Base-by-base conservation (phyloP, 139 green algal species). In the Coelastrella sp. region DNA sequence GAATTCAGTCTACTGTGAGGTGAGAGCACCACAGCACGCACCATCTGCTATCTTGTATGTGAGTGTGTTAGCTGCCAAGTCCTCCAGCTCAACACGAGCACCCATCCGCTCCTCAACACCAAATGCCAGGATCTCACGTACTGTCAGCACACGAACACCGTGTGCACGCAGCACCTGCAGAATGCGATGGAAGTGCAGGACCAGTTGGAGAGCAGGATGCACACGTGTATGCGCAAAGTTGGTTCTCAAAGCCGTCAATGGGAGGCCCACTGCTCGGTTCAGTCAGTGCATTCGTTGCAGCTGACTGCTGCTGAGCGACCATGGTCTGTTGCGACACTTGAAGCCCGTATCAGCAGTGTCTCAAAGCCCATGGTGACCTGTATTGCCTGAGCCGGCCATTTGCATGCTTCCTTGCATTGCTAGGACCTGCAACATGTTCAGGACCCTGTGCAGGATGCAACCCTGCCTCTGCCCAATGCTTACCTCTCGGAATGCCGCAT, bases 71-170 rank as follows among this genome's bases (percentile, higher is more conserved):
- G 97, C 96, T 7, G 95, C 96, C 83, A 99, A 93, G 59, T 98
- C 95, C 91, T 99, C 97, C 83, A 99, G 95, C 73, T 97, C 97
- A 64, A 98, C 93, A 57, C 97, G 94, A 0, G 96, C 97, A 16
- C 93, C 92, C 47, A 98, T 95, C 89, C 98, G 97, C 56, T 97
- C 93, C 22, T 96, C 94, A 23, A 96, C 93, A 73, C 95, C 94
- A 68, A 73, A 96, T 0, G 95, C 90, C 92, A 99, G 92, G 82
- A 99, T 97, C 86, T 98, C 97, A 23, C 96, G 93, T 84, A 99
- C 97, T 10, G 97, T 99, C 71, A 99, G 92, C 90, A 98, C 96
- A 61, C 93, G 94, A 73, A 99, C 89, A 10, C 96, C 96, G 66
- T 97, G 94, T 19, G 95, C 95, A 6, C 96, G 95, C 90, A 99